Evolutionary conservation across 164 flowering plant species (phyloP), one percentile per base, ranked within the genome.

Genomic region (Malania oleifera): DNA sequence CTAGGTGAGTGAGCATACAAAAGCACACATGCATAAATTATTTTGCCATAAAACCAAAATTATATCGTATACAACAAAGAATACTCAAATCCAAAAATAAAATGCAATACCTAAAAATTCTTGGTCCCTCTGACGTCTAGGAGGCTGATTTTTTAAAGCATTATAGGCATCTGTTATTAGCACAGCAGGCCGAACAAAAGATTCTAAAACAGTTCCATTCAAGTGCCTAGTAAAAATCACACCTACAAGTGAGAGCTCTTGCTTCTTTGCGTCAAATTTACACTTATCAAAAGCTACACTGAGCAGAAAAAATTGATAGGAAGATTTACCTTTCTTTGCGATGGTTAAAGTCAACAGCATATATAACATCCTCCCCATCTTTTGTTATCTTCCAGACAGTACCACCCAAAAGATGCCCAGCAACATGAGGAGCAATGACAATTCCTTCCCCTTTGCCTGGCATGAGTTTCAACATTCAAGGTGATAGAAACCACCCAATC

Each of bases 361-460:
- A 93, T 50, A 93, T 80, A 47, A 93, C 86, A 77, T 93, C 97
- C 65, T 93, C 98, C 28, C 98, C 98, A 74, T 89, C 98, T 66
- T 93, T 93, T 46, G 97, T 84, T 58, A 93, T 86, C 75, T 84
- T 93, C 98, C 98, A 90, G 12, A 87, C 69, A 26, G 97, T 86
- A 55, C 98, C 93, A 57, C 98, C 98, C 72, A 93, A 70, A 20
- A 93, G 84, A 82, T 90, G 98, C 60, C 98, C 98, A 66, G 97
- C 95, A 37, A 85, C 96, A 82, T 87, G 85, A 55, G 98, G 97
- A 34, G 98, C 84, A 62, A 93, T 90, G 50, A 93, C 96, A 65
- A 93, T 93, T 2, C 98, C 98, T 69, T 93, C 97, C 39, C 97
- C 98, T 73, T 89, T 90, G 17, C 85, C 98, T 89, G 52, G 54